Evolutionary conservation across 2,329 filamentous ascomycete genomes (phyloP).

Genomic region (Helicocarpus griseus): DNA sequence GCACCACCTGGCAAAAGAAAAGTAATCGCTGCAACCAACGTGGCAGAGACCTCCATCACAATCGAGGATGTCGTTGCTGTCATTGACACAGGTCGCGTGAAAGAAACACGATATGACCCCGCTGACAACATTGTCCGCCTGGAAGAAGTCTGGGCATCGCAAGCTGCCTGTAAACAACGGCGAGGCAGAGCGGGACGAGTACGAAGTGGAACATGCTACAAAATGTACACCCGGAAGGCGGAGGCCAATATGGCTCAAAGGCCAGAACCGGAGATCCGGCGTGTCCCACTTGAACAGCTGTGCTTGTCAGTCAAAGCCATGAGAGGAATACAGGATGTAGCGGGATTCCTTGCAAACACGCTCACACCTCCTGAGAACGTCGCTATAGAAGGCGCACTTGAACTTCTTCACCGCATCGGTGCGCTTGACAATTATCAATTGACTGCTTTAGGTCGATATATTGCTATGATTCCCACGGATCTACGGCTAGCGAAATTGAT

Average conservation of each 20-base stretch:
- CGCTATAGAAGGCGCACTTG: conserved; percentile 78
- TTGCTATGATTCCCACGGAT: conserved; percentile 93
- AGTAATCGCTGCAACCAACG: conserved; percentile 89
- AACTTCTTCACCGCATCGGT: conserved; percentile 71
- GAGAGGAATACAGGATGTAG: conserved; percentile 70
- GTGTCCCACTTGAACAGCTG: conserved; percentile 87
- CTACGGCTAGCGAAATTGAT: conserved; percentile 88
- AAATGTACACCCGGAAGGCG: conserved; percentile 79
- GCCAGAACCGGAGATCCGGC: conserved; percentile 85
- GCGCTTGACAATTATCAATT: conserved; percentile 77
- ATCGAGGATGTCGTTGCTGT: conserved; percentile 96
- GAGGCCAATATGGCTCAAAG: conserved; percentile 77
- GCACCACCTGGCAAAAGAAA: conserved; percentile 76
- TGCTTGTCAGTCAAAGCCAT: conserved; percentile 92
- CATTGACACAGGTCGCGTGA: conserved; percentile 89
- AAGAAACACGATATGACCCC: conserved; percentile 90
- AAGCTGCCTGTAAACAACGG: conserved; percentile 87
- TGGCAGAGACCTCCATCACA: conserved; percentile 96
- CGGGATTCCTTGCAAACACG: conserved; percentile 70
- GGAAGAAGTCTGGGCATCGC: conserved; percentile 90
- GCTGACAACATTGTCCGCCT: conserved; percentile 89
- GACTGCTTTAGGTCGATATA: conserved; percentile 80
- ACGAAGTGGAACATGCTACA: conserved; percentile 83
- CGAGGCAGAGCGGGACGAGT: conserved; percentile 90
- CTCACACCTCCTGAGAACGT: conserved; percentile 78